A percentile compares a stretch with the other conserved stretches of the same genome.
Evolutionary conservation across 441 rosid species (phyloP).

Genomic region (Adansonia gregorii): DNA sequence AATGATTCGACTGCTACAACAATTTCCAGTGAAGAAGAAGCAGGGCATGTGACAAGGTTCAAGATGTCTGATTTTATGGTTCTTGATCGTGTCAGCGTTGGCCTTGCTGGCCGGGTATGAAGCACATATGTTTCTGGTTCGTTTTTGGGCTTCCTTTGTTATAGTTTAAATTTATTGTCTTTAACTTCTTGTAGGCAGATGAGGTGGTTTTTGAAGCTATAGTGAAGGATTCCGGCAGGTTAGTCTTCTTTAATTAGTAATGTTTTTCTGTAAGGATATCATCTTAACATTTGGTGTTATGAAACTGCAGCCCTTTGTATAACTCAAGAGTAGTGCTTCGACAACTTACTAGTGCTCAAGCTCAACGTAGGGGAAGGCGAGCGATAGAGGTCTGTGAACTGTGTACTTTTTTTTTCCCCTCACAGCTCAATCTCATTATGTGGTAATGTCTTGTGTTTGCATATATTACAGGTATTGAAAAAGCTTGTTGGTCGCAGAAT

Average conservation of each 20-base stretch:
- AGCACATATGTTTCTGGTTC: neutral
- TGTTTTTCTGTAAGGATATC: conserved; percentile 19
- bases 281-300: conserved; percentile 35
- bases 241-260: conserved; percentile 32
- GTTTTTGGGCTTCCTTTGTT: neutral
- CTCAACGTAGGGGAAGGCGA: conserved; percentile 87
- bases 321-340: conserved; percentile 86
- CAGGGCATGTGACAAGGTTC: conserved; percentile 71
- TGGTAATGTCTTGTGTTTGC: conserved; percentile 18
- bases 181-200: conserved; percentile 59
- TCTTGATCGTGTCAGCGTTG: conserved; percentile 78
- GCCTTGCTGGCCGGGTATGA: conserved; percentile 88
- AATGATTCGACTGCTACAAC: conserved; percentile 29
- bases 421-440: conserved; percentile 4
- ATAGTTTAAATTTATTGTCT: neutral
- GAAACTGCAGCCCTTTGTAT: conserved; percentile 75
- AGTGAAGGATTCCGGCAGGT: conserved; percentile 76
- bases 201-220: conserved; percentile 86
- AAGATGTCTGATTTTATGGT: conserved; percentile 75
- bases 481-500: conserved; percentile 78
- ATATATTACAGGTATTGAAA: conserved; percentile 70
- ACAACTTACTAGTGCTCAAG: conserved; percentile 64
- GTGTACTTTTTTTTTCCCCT: neutral
- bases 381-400: conserved; percentile 72
- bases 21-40: conserved; percentile 49